These are phyloP conservation scores for Coniosporium apollinis DNA, from an alignment of 495 filamentous ascomycete genomes.

Conservation along the genomic window DNA sequence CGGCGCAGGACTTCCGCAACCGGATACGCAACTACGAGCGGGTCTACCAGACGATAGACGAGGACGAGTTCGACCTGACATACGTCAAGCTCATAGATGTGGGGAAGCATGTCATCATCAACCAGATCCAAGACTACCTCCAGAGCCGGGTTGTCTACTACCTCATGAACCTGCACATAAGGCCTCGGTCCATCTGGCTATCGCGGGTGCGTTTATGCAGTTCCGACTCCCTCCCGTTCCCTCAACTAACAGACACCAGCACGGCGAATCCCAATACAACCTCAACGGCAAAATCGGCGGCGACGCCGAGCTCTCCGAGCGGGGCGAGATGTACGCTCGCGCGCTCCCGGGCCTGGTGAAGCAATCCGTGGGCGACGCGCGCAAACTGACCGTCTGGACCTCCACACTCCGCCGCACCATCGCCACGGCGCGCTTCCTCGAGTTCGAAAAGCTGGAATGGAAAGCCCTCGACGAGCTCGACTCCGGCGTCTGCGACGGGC, in stretches of 20 bases:
- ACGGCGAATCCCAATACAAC: constrained; percentile 89
- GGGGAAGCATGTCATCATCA: constrained; percentile 87
- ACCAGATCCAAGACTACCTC: constrained; percentile 89
- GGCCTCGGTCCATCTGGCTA: constrained; percentile 92
- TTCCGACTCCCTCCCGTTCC: background rate
- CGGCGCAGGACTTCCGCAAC: constrained; percentile 79
- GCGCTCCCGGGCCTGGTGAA: constrained; percentile 66
- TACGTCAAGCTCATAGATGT: constrained; percentile 98
- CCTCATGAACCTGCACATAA: constrained; percentile 95
- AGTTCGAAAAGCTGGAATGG: constrained; percentile 89
- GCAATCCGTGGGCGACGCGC: constrained; percentile 62
- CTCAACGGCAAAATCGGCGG: constrained; percentile 77
- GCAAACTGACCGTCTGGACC: constrained; percentile 88
- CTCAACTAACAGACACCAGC: constrained; percentile 33
- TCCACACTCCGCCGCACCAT: constrained; percentile 88
- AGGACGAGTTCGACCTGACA: constrained; percentile 66
- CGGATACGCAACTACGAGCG: constrained; percentile 94
- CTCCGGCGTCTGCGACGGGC: constrained; percentile 85
- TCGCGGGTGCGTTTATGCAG: constrained; percentile 50
- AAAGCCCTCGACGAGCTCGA: constrained; percentile 97
- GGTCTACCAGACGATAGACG: constrained; percentile 82
- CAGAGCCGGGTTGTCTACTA: constrained; percentile 95
- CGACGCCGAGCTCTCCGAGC: constrained; percentile 70
- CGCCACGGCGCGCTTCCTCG: constrained; percentile 69
- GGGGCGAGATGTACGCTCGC: constrained; percentile 71